A percentile compares a stretch with the other conserved stretches of the same genome.
These are phyloP conservation scores for Ganoderma leucocontextum DNA, from an alignment of 1,284 basidiomycete genomes.

Conservation along the genomic window DNA sequence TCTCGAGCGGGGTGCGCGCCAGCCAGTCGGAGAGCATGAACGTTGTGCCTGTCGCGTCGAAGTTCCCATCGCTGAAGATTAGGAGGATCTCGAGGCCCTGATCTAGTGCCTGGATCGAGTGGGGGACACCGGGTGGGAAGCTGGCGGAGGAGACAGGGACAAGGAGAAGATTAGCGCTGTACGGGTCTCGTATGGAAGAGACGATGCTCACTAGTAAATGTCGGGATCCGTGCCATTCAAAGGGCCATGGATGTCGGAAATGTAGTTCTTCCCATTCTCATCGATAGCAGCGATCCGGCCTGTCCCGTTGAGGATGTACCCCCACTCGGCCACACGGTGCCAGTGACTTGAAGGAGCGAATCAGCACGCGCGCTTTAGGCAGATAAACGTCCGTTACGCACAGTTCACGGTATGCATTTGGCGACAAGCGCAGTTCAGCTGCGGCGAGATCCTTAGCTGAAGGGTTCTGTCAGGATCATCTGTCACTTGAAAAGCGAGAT, in stretches of 20 bases:
- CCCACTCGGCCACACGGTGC: constrained; percentile 43
- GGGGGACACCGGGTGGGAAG: constrained; percentile 39
- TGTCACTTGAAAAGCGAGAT: constrained; percentile 11
- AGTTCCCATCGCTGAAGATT: constrained; percentile 42
- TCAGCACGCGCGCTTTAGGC: constrained; percentile 14
- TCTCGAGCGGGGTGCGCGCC: constrained; percentile 39
- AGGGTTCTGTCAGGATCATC: constrained; percentile 19
- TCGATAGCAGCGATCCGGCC: constrained; percentile 40
- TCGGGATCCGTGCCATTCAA: constrained; percentile 36
- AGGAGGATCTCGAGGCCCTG: constrained; percentile 41
- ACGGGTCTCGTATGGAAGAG: background rate
- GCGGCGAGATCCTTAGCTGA: constrained; percentile 44
- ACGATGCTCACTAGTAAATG: constrained; percentile 37
- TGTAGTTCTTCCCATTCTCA: constrained; percentile 36
- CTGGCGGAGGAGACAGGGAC: constrained; percentile 16
- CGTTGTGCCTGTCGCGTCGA: constrained; percentile 40
- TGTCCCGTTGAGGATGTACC: constrained; percentile 39
- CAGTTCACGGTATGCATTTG: constrained; percentile 44
- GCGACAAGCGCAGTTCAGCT: constrained; percentile 49
- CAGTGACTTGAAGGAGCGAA: constrained; percentile 33
- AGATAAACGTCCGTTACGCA: constrained; percentile 14
- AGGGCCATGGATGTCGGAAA: constrained; percentile 38
- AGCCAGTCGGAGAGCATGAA: constrained; percentile 43
- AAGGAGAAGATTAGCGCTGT: background rate
- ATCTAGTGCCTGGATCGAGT: constrained; percentile 41